Evolutionary conservation across 192 early-diverging fungal genomes (phyloP).

Genomic region (Podila minutissima): DNA sequence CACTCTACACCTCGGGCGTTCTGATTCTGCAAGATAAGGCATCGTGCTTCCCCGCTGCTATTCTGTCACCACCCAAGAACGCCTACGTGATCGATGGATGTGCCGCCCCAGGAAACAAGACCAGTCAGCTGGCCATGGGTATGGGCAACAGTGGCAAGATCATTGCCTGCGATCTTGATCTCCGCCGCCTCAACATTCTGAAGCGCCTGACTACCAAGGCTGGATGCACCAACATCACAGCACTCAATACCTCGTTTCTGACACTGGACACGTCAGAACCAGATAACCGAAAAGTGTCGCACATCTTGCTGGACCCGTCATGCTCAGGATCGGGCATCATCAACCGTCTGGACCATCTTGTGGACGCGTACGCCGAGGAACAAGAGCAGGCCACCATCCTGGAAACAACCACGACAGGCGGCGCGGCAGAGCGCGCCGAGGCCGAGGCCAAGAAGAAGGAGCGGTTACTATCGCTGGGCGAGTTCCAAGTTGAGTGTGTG

Average conservation of each 20-base stretch:
- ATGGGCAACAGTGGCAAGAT: slow-evolving; percentile 90
- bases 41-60: slow-evolving; percentile 92
- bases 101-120: slow-evolving; percentile 98
- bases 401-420: slow-evolving; percentile 46
- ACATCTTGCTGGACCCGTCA: slow-evolving; percentile 93
- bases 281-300: slow-evolving; percentile 78
- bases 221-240: slow-evolving; percentile 82
- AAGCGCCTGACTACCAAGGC: slow-evolving; percentile 78
- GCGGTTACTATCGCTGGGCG: slow-evolving; percentile 78
- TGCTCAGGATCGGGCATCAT: slow-evolving; percentile 98
- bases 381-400: slow-evolving; percentile 42
- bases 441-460: slow-evolving; percentile 54
- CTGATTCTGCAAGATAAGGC: slow-evolving; percentile 97
- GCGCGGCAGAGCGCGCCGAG: slow-evolving; percentile 34
- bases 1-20: slow-evolving; percentile 74
- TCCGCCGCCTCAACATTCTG: slow-evolving; percentile 75
- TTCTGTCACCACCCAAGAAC: slow-evolving; percentile 68
- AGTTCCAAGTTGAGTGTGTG: slow-evolving; percentile 86
- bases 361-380: slow-evolving; percentile 69
- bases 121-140: slow-evolving; percentile 89
- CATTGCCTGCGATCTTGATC: slow-evolving; percentile 92
- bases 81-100: slow-evolving; percentile 91
- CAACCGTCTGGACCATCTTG: slow-evolving; percentile 84
- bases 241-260: slow-evolving; percentile 80
- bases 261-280: slow-evolving; percentile 78